Evolutionary conservation across 257 asterid genomes (phyloP).

Genomic region (Solanum gracilifrons): DNA sequence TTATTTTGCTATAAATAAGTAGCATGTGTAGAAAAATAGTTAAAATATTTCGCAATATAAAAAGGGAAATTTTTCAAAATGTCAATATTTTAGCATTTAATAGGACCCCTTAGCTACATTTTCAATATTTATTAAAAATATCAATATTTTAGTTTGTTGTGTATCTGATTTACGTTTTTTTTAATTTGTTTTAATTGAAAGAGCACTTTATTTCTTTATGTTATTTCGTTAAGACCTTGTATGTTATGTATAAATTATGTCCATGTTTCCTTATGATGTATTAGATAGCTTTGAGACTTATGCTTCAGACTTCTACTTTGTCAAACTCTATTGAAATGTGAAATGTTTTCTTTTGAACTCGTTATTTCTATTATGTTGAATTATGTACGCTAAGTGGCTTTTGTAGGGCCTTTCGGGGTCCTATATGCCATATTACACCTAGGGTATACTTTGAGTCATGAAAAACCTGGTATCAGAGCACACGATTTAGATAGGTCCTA

Average conservation of each 20-base stretch:
- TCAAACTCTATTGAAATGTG: background rate
- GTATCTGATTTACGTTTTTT: too few relatives aligned
- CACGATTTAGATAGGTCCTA: background rate
- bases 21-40: too few relatives aligned
- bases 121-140: too few relatives aligned
- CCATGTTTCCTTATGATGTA: background rate
- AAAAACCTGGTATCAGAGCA: background rate
- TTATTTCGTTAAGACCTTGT: background rate
- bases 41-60: too few relatives aligned
- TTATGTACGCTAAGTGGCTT: background rate
- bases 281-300: background rate
- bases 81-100: too few relatives aligned
- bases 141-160: too few relatives aligned
- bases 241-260: background rate
- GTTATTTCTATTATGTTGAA: too few relatives aligned
- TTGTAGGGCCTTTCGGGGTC: background rate
- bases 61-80: too few relatives aligned
- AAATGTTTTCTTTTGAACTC: background rate
- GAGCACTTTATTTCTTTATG: background rate
- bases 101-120: too few relatives aligned
- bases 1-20: too few relatives aligned
- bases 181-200: too few relatives aligned
- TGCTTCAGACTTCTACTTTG: too few relatives aligned
- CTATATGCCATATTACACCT: background rate
- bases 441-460: background rate